These are phyloP conservation scores for Phytophthora brassicae DNA, from an alignment of 352 stramenopile genomes.

Conservation along the genomic window DNA sequence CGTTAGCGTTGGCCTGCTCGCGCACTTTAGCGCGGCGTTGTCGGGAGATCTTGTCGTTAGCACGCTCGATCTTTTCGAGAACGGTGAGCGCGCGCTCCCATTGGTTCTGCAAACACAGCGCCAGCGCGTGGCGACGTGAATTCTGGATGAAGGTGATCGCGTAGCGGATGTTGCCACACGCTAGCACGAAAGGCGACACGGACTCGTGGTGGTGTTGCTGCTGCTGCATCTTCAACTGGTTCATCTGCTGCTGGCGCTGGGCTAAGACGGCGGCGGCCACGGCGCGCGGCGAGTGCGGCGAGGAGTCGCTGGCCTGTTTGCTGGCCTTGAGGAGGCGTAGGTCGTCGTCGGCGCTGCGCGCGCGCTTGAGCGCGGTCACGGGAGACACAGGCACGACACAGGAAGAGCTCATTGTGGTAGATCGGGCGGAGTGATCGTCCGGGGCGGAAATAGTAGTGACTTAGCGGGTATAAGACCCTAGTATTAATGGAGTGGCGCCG, in stretches of 20 bases:
- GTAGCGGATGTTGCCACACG: constrained; percentile 60
- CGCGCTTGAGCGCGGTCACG: constrained; percentile 53
- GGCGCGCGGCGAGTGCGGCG: constrained; percentile 45
- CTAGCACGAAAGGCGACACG: constrained; percentile 47
- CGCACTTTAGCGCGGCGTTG: constrained; percentile 66
- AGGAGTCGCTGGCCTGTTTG: constrained; percentile 55
- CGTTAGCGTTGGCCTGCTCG: constrained; percentile 54
- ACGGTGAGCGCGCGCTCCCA: constrained; percentile 72
- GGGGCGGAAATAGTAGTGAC: constrained; percentile 14
- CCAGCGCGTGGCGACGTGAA: constrained; percentile 68
- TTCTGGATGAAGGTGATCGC: constrained; percentile 79
- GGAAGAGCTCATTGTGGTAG: constrained; percentile 59
- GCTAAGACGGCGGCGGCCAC: constrained; percentile 26
- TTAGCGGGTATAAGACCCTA: background rate
- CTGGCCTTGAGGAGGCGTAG: constrained; percentile 62
- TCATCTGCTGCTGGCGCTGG: constrained; percentile 32
- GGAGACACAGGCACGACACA: constrained; percentile 49
- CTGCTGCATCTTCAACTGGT: constrained; percentile 25
- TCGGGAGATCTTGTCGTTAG: constrained; percentile 75
- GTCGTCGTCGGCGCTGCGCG: constrained; percentile 52
- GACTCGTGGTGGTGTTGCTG: constrained; percentile 17
- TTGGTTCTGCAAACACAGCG: constrained; percentile 70
- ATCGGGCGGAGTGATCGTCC: background rate
- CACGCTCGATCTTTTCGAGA: constrained; percentile 81
- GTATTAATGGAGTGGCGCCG: background rate